Evolutionary conservation across 441 rosid species (phyloP).

Genomic region (Croton setiger): DNA sequence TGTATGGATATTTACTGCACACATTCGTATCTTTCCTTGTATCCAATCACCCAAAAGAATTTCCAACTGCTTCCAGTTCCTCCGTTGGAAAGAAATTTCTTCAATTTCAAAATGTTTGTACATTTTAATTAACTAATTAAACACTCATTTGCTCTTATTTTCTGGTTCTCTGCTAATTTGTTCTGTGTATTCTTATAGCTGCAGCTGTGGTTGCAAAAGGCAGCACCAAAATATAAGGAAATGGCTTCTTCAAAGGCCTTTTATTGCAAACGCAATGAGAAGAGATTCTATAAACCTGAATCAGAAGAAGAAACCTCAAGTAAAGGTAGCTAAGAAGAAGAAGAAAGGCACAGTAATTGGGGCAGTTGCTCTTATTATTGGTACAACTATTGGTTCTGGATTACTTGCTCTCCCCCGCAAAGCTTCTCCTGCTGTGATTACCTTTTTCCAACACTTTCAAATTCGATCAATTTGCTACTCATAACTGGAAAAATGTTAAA

Average conservation of each 20-base stretch:
- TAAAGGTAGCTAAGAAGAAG: constrained; percentile 11
- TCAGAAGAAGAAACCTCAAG: constrained; percentile 5
- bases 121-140: not conserved
- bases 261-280: constrained; percentile 14
- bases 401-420: constrained; percentile 56
- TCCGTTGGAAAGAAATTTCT: constrained; percentile 11
- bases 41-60: constrained; percentile 6
- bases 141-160: not conserved
- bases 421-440: constrained; percentile 55
- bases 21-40: constrained; percentile 24
- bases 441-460: not conserved
- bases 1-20: constrained; percentile 23
- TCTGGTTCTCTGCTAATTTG: not conserved
- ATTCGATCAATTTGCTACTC: too few relatives aligned
- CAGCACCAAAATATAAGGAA: constrained; percentile 14
- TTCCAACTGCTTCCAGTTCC: constrained; percentile 14
- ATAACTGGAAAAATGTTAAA: too few relatives aligned
- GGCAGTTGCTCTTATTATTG: constrained; percentile 57
- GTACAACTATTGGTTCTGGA: constrained; percentile 64
- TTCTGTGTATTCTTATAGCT: not conserved
- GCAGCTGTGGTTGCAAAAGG: constrained; percentile 29
- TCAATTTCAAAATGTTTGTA: constrained; percentile 22
- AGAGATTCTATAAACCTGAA: constrained; percentile 16
- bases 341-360: constrained; percentile 51
- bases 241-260: constrained; percentile 2